Conservation (phyloP, 1,139 yeast genomes). For the Martiniozyma asiatica region DNA sequence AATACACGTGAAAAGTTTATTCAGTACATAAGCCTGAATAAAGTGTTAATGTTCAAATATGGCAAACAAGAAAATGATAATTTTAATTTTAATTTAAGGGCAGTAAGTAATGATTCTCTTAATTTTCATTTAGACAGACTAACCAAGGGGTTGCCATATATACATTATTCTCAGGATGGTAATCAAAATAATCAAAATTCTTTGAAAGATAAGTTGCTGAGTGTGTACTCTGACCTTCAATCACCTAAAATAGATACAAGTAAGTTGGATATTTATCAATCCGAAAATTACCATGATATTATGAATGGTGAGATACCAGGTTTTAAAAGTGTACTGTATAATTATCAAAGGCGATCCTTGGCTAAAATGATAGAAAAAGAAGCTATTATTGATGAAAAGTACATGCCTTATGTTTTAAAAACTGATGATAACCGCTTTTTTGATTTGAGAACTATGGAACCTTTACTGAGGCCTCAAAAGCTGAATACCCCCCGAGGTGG, state of each 20-base stretch:
- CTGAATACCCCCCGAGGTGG: slow-evolving; percentile 50
- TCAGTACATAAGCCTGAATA: slow-evolving; percentile 5
- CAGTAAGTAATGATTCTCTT: slow-evolving; percentile 5
- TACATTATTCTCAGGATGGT: background rate
- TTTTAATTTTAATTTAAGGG: slow-evolving; percentile 5
- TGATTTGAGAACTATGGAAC: slow-evolving; percentile 24
- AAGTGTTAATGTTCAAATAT: slow-evolving; percentile 7
- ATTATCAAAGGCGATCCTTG: slow-evolving; percentile 47
- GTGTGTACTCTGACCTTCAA: slow-evolving; percentile 28
- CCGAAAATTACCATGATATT: slow-evolving; percentile 13
- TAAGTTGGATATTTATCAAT: slow-evolving; percentile 9
- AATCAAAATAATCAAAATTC: slow-evolving; percentile 4
- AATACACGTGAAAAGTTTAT: slow-evolving; percentile 5
- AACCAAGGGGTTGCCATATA: slow-evolving; percentile 14
- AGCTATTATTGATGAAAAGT: slow-evolving; percentile 22
- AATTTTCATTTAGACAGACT: slow-evolving; percentile 28
- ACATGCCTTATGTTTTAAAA: slow-evolving; percentile 34
- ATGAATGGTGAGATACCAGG: slow-evolving; percentile 31
- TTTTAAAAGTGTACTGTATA: slow-evolving; percentile 37
- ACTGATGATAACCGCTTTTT: slow-evolving; percentile 21
- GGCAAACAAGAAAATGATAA: background rate
- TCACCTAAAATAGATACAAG: slow-evolving; percentile 27
- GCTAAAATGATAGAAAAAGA: slow-evolving; percentile 50
- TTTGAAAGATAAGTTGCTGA: slow-evolving; percentile 19
- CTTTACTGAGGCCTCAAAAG: slow-evolving; percentile 27